Percentiles rank a stretch among this genome's conserved stretches.
Conservation (phyloP, 768 basidiomycete genomes). For the Amanita polypyramis region DNA sequence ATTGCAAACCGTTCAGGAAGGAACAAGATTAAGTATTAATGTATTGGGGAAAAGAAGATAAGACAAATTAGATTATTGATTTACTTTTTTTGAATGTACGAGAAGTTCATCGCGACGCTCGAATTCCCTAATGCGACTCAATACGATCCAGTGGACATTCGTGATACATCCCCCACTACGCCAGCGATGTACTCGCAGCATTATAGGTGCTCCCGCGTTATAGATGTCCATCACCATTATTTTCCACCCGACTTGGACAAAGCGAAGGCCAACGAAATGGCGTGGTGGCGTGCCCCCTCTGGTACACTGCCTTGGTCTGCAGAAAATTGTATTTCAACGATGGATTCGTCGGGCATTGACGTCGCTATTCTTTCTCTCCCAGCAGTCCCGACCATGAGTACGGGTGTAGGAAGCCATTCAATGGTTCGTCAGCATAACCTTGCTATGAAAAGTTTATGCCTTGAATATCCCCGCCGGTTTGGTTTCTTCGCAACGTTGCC, state of each 20-base stretch:
- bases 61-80: neutral
- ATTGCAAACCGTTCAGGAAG: slow-evolving; percentile 46
- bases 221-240: slow-evolving; percentile 76
- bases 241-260: slow-evolving; percentile 48
- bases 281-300: slow-evolving; percentile 54
- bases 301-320: slow-evolving; percentile 61
- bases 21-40: slow-evolving; percentile 7
- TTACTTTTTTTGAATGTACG: neutral
- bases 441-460: slow-evolving; percentile 36
- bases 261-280: slow-evolving; percentile 25
- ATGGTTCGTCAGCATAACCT: slow-evolving; percentile 37
- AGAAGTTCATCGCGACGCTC: neutral
- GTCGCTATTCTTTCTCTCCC: slow-evolving; percentile 61
- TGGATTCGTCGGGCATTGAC: slow-evolving; percentile 50
- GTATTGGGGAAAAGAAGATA: neutral
- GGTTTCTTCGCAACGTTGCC: slow-evolving; percentile 65
- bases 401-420: slow-evolving; percentile 28
- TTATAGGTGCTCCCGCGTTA: slow-evolving; percentile 16
- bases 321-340: slow-evolving; percentile 45
- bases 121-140: neutral
- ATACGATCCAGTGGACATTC: neutral
- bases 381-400: slow-evolving; percentile 31
- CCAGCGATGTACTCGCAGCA: neutral
- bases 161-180: neutral
- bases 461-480: slow-evolving; percentile 42